phyloP scores from a whole-genome alignment of 2,329 filamentous ascomycete genomes.

The Lomentospora prolificans region DNA sequence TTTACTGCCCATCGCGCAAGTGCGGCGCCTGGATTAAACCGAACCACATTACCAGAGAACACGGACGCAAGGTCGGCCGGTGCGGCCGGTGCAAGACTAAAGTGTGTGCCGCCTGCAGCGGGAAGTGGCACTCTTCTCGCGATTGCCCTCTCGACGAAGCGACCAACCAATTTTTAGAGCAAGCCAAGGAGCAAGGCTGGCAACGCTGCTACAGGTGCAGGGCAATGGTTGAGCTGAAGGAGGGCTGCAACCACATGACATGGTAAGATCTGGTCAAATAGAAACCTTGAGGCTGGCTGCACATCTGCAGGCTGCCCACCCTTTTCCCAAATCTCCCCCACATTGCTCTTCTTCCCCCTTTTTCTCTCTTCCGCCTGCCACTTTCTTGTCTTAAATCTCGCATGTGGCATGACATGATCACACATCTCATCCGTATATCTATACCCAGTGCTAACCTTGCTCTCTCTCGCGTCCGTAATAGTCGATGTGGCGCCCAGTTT shows the following conservation, averaged over 20 bases:
- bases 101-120: conserved; percentile 65
- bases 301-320: conserved; percentile 9
- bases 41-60: conserved; percentile 49
- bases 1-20: conserved; percentile 64
- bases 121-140: conserved; percentile 58
- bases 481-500: conserved; percentile 72
- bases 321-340: background rate
- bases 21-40: conserved; percentile 79
- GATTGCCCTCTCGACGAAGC: conserved; percentile 67
- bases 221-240: conserved; percentile 65
- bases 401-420: background rate
- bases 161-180: conserved; percentile 46
- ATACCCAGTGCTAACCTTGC: conserved; percentile 14
- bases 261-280: conserved; percentile 45
- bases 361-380: background rate
- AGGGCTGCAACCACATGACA: conserved; percentile 82
- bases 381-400: background rate
- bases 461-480: conserved; percentile 20
- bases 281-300: background rate
- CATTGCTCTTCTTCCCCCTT: background rate
- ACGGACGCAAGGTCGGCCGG: conserved; percentile 54
- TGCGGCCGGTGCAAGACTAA: conserved; percentile 65
- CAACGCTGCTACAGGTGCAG: conserved; percentile 67
- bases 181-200: conserved; percentile 61
- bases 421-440: too few relatives aligned